A percentile compares a stretch with the other conserved stretches of the same genome.
Conservation (phyloP, 257 asterid genomes). For the Forsythia viridissima region DNA sequence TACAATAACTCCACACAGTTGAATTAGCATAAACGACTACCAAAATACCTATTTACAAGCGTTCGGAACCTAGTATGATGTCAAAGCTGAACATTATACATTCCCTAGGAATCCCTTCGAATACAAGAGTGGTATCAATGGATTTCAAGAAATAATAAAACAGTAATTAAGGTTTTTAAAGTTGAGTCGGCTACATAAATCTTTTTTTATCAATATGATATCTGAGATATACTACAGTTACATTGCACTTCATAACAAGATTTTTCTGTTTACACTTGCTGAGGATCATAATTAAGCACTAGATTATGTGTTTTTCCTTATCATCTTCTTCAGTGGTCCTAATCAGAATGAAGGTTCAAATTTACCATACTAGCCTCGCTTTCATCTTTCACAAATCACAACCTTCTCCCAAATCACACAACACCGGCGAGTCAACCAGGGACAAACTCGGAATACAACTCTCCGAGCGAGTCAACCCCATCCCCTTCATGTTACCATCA, state of each 20-base stretch:
- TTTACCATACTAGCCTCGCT: constrained; percentile 19
- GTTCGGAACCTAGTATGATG: too few species aligned
- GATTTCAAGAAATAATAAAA: too few species aligned
- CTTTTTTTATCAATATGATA: background rate
- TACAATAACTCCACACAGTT: too few species aligned
- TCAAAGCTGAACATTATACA: too few species aligned
- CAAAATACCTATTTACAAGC: background rate
- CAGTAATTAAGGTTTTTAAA: too few species aligned
- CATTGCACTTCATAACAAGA: constrained; percentile 27
- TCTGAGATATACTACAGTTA: background rate
- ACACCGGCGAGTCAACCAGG: constrained; percentile 42
- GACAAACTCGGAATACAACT: constrained; percentile 66
- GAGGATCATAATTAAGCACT: constrained; percentile 24
- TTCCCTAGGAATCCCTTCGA: too few species aligned
- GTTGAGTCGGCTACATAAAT: background rate
- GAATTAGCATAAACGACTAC: too few species aligned
- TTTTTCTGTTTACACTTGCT: constrained; percentile 25
- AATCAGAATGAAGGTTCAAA: background rate
- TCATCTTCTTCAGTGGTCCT: background rate
- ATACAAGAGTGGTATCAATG: too few species aligned
- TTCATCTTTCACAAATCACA: constrained; percentile 20
- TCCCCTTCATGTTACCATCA: constrained; percentile 19
- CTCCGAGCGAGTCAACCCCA: constrained; percentile 54
- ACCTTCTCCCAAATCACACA: constrained; percentile 36
- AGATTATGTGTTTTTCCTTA: constrained; percentile 1